Evolutionary conservation across 2,329 filamentous ascomycete species (phyloP), one percentile per base, ranked within the genome.

Genomic region (Diaporthe aspalathi): DNA sequence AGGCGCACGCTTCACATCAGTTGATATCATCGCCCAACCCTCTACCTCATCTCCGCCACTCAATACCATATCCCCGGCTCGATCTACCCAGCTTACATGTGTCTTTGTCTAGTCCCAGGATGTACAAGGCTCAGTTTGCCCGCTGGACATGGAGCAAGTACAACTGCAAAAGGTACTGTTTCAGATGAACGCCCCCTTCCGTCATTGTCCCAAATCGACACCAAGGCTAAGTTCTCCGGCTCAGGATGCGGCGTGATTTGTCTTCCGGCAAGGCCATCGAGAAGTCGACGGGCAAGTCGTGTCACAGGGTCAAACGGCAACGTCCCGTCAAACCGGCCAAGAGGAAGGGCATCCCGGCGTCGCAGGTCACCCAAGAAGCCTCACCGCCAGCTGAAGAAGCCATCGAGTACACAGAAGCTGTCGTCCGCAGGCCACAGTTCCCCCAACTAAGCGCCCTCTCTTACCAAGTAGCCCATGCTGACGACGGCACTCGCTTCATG

Each of bases 61-160:
- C 57, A 49, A 63, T 12, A 22, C 43, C 17, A 17, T 38, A 5
- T 14, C 3, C 3, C n/a, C 52, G 11, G 14, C 32, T n/a, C 40
- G 40, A 27, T 24, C 67, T 70, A 47, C 67, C 53, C 43, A 27
- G 16, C 29, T 43, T 12, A 20, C 22, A 29, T 35, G 22, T 27
- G 3, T 32, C 14, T 17, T 11, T n/a, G n/a, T 45, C 11, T 45
- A 71, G 71, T 24, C 67, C 73, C 35, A 68, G 73, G 65, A 74
- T 74, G 73, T 74, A 73, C 63, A 74, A 74, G 70, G 70, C 73
- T 22, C 73, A 74, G 56, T 74, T 74, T 49, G 72, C 70, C 27
- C 67, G 71, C 32, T 74, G 73, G 73, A 72, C 72, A 14, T 74
- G 70, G 72, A 72, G 70, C 56, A 74, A 74, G 32, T 74, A 74